phyloP scores from a whole-genome alignment of 495 filamentous ascomycete genomes.

The Pseudevernia furfuracea region DNA sequence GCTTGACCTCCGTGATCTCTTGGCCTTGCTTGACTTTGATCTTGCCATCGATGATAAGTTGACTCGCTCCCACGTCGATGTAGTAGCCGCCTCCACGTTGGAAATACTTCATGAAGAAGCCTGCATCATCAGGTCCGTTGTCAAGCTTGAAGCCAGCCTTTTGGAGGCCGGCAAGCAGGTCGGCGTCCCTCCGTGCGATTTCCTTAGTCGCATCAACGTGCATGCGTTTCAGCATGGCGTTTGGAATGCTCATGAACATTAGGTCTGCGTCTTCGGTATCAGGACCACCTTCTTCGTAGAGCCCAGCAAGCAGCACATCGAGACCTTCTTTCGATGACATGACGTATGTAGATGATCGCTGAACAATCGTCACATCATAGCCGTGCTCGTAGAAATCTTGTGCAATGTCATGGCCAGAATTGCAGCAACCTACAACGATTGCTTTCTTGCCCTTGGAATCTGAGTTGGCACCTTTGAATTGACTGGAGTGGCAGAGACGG shows the following conservation, averaged over 20 bases:
- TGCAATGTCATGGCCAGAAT: constrained; percentile 71
- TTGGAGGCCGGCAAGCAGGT: constrained; percentile 48
- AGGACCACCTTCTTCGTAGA: constrained; percentile 55
- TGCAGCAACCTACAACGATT: constrained; percentile 71
- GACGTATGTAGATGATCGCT: constrained; percentile 68
- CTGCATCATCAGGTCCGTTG: constrained; percentile 54
- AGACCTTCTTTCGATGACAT: constrained; percentile 49
- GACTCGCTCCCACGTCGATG: constrained; percentile 60
- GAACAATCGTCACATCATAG: constrained; percentile 76
- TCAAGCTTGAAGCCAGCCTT: constrained; percentile 48
- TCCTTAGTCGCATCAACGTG: constrained; percentile 42
- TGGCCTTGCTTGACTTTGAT: constrained; percentile 67
- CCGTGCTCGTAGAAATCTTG: constrained; percentile 77
- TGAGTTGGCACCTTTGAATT: constrained; percentile 52
- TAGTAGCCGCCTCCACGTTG: constrained; percentile 74
- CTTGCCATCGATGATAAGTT: constrained; percentile 68
- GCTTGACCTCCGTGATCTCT: constrained; percentile 54
- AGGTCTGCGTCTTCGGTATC: constrained; percentile 51
- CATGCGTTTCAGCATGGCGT: constrained; percentile 44
- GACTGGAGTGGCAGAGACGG: constrained; percentile 60
- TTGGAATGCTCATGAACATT: constrained; percentile 42
- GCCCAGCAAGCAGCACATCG: constrained; percentile 45
- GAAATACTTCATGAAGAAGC: constrained; percentile 67
- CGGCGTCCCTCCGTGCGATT: constrained; percentile 39
- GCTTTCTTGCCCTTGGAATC: constrained; percentile 53